phyloP scores from a whole-genome alignment of 106 monocot genomes.

The Dactylorhiza incarnata region DNA sequence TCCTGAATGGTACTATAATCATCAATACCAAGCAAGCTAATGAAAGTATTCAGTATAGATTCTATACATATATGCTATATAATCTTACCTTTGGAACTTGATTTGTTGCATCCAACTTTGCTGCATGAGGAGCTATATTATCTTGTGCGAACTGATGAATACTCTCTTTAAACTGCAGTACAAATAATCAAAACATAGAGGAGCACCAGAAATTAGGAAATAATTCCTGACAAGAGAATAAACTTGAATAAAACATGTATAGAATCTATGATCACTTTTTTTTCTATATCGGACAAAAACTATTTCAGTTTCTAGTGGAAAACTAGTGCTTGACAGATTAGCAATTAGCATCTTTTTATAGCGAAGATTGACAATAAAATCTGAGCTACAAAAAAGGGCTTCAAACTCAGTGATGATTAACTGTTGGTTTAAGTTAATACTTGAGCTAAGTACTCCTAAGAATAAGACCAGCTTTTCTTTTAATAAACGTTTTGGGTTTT shows the following conservation, averaged over 20 bases:
- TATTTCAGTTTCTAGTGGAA: neutral
- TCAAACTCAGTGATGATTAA: neutral
- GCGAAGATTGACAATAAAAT: neutral
- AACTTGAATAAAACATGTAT: no score
- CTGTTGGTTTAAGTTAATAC: no score
- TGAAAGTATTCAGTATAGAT: neutral
- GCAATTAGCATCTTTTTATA: neutral
- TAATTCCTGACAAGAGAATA: neutral
- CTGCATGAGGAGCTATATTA: conserved; percentile 86
- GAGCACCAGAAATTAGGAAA: neutral
- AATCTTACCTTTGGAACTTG: conserved; percentile 87
- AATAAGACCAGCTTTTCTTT: neutral
- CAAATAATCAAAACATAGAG: conserved; percentile 7
- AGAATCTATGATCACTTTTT: no score
- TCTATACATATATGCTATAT: no score
- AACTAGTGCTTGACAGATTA: neutral
- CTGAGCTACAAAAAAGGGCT: neutral
- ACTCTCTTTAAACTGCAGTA: conserved; percentile 86
- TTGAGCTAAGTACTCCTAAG: neutral
- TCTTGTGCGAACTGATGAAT: conserved; percentile 84
- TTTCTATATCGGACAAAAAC: no score
- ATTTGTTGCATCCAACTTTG: conserved; percentile 64
- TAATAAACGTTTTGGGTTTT: neutral
- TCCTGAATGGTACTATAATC: conserved; percentile 35
- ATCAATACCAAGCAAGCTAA: conserved; percentile 1